These are phyloP conservation scores for Sherardia arvensis DNA, from an alignment of 257 asterid species.

Conservation along the genomic window DNA sequence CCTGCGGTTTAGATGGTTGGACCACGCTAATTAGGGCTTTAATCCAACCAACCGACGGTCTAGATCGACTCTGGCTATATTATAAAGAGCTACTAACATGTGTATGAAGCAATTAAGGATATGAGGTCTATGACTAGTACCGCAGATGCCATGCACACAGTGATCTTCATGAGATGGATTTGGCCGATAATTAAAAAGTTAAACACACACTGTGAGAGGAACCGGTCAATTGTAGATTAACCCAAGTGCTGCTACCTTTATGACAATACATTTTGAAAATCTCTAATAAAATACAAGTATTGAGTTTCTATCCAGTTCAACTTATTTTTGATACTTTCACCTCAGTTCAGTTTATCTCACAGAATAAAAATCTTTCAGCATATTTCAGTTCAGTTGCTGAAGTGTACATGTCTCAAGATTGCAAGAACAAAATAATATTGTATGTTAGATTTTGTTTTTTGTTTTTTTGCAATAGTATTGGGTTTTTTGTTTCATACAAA, in stretches of 20 bases:
- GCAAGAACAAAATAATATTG: too few relatives aligned
- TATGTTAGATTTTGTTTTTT: too few relatives aligned
- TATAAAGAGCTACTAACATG: too few relatives aligned
- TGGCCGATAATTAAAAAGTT: neutral
- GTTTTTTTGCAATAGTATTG: too few relatives aligned
- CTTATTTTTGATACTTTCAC: too few relatives aligned
- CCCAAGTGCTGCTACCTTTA: neutral
- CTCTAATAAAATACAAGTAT: too few relatives aligned
- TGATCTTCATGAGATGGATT: conserved; percentile 7
- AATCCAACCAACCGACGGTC: neutral
- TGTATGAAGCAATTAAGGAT: neutral
- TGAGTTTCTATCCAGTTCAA: too few relatives aligned
- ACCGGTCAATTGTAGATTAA: neutral
- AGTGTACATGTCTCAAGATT: too few relatives aligned
- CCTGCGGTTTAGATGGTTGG: neutral
- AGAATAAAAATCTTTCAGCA: too few relatives aligned
- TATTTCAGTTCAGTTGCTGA: too few relatives aligned
- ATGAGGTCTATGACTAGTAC: neutral
- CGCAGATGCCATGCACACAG: conserved; percentile 5
- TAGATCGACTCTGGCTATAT: neutral
- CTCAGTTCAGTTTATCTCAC: too few relatives aligned
- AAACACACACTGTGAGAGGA: conserved; percentile 8
- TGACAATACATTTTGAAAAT: too few relatives aligned
- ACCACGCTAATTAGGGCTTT: conserved; percentile 2
- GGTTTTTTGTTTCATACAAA: neutral